Conservation (phyloP, 441 rosid species). For the Brassica hybrid region DNA sequence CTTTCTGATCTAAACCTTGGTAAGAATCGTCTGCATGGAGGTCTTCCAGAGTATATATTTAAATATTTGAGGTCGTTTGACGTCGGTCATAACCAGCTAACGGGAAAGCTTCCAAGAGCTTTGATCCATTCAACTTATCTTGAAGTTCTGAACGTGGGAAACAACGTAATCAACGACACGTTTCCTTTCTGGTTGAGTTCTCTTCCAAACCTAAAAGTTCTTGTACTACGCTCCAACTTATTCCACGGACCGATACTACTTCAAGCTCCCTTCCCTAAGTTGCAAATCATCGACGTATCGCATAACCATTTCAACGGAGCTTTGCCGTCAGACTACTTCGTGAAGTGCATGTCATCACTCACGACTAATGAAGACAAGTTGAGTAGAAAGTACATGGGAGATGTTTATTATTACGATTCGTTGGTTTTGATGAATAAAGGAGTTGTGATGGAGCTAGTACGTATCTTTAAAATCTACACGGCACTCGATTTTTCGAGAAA, state of each 20-base stretch:
- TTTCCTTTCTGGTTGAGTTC: not conserved
- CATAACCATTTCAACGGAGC: not conserved
- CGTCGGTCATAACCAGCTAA: not conserved
- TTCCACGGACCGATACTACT: not conserved
- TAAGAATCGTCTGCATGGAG: not conserved
- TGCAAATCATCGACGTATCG: not conserved
- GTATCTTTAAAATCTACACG: not conserved
- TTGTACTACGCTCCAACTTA: not conserved
- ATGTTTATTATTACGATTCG: not conserved
- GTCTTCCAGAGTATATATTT: not conserved
- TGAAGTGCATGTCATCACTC: not conserved
- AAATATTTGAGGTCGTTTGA: not conserved
- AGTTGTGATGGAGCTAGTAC: not conserved
- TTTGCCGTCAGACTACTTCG: not conserved
- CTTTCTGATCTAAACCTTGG: not conserved
- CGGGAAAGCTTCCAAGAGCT: not conserved
- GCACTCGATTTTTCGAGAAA: not conserved
- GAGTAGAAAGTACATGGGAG: not conserved
- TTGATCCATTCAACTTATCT: not conserved
- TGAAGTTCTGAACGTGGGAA: conserved; percentile 2
- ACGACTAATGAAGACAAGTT: not conserved
- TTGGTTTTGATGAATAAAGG: not conserved
- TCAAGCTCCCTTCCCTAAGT: not conserved
- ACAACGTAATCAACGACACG: conserved; percentile 1
- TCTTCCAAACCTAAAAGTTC: not conserved